Evolutionary conservation across 2,329 filamentous ascomycete species (phyloP), one percentile per base, ranked within the genome.

Genomic region (Monosporascus sp.): DNA sequence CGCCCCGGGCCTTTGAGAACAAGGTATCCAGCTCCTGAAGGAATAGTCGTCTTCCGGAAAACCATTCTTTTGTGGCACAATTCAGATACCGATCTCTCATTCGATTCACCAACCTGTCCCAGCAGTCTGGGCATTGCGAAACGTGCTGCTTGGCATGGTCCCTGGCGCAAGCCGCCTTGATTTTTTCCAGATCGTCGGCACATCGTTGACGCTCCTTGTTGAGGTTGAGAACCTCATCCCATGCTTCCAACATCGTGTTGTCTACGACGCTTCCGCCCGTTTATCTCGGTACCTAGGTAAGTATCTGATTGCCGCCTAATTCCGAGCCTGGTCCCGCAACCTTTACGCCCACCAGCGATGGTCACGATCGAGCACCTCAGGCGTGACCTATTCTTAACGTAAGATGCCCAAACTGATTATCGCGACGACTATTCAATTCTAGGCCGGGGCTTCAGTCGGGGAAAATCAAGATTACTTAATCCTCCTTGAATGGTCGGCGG

Each of bases 21-120:
- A 81, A 62, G 46, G 65, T 65, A 55, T 78, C 76, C 11, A 84
- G 70, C 52, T 78, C 77, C 50, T 73, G 69, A 22, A 81, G 67
- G 54, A 84, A 81, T 7, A 69, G 68, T 31, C 69, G 70, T 35
- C 78, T 70, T 46, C 73, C 72, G 2, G 75, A 70, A 63, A 82
- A 82, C 81, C 81, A 84, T 62, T 80, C 77, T 60, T 69, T 63
- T 17, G 64, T 64, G 14, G 65, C 58, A 7, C 65, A 62, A 41
- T 68, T 64, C 17, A 71, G 60, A 55, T 74, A 78, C 41, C 71
- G 70, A 50, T 68, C 65, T 52, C 71, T 64, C 62, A 83, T 70
- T 37, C 71, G 70, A 37, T 78, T 73, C 43, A 83, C 61, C 5
- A 79, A 65, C 51, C 75, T 71, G 20, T 65, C 65, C 66, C 77